phyloP scores from a whole-genome alignment of 257 asterid genomes.

The Ophiorrhiza pumila region DNA sequence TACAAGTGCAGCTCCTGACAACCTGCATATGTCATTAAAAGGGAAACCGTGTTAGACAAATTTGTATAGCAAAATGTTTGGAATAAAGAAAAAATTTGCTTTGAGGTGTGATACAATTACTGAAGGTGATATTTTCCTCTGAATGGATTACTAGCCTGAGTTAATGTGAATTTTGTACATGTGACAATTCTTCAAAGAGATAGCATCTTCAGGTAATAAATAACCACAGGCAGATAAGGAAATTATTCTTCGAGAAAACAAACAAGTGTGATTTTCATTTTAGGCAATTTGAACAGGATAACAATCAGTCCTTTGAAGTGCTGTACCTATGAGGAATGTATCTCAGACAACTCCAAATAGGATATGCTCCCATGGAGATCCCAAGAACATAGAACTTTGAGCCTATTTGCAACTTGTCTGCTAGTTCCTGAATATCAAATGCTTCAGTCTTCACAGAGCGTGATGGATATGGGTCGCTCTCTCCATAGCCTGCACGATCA shows the following conservation, averaged over 20 bases:
- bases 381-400: slow-evolving; percentile 67
- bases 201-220: neutral
- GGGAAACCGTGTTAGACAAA: neutral
- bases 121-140: neutral
- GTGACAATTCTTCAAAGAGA: neutral
- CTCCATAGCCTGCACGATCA: slow-evolving; percentile 96
- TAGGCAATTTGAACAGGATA: neutral
- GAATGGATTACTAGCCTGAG: neutral
- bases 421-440: slow-evolving; percentile 76
- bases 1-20: slow-evolving; percentile 75
- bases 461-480: slow-evolving; percentile 77
- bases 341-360: slow-evolving; percentile 63
- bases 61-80: neutral
- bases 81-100: neutral
- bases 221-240: neutral
- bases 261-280: neutral
- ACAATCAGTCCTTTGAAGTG: neutral
- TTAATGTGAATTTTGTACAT: neutral
- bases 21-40: slow-evolving; percentile 33
- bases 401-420: slow-evolving; percentile 66
- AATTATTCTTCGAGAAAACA: neutral
- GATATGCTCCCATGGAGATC: slow-evolving; percentile 71
- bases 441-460: slow-evolving; percentile 79
- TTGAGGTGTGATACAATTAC: too few relatives aligned
- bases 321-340: slow-evolving; percentile 75